Percentiles rank a stretch among this genome's conserved stretches.
Evolutionary conservation across 768 basidiomycete species (phyloP).

Genomic region (Lactarius akahatsu): DNA sequence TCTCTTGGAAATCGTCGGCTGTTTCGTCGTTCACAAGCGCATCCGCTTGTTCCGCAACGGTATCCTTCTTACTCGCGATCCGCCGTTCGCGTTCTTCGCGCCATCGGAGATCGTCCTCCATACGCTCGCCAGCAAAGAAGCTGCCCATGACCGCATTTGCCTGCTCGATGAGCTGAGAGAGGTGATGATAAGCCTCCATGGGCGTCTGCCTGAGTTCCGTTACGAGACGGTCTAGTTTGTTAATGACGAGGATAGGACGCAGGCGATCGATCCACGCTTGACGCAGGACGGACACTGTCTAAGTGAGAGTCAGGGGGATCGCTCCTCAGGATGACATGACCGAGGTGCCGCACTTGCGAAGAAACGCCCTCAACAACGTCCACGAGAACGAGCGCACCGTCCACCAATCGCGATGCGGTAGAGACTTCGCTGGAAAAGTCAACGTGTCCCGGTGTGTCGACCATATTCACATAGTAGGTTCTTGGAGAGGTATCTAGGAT

Average conservation of each 20-base stretch:
- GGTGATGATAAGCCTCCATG: slow-evolving; percentile 90
- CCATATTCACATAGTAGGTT: slow-evolving; percentile 89
- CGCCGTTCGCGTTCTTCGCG: slow-evolving; percentile 87
- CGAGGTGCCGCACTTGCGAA: slow-evolving; percentile 70
- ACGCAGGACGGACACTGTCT: slow-evolving; percentile 94
- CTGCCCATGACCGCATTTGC: slow-evolving; percentile 98
- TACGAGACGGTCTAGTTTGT: slow-evolving; percentile 93
- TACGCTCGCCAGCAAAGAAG: slow-evolving; percentile 91
- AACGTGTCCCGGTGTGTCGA: slow-evolving; percentile 98
- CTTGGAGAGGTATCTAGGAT: slow-evolving; percentile 54
- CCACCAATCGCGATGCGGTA: slow-evolving; percentile 88
- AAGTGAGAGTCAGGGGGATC: slow-evolving; percentile 15
- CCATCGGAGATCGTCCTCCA: slow-evolving; percentile 96
- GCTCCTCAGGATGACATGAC: not conserved
- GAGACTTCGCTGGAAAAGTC: slow-evolving; percentile 98
- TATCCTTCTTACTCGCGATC: slow-evolving; percentile 73
- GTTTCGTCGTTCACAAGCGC: slow-evolving; percentile 58
- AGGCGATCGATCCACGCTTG: slow-evolving; percentile 93
- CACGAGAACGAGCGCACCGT: slow-evolving; percentile 92
- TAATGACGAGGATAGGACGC: slow-evolving; percentile 90
- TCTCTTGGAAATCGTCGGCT: slow-evolving; percentile 79
- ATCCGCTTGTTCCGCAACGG: slow-evolving; percentile 60
- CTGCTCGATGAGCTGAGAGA: slow-evolving; percentile 91
- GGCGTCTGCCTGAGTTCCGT: slow-evolving; percentile 92
- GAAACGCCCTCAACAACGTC: slow-evolving; percentile 98